Evolutionary conservation across 805 yeast species (phyloP).

Genomic region (Grigorovia humatica): DNA sequence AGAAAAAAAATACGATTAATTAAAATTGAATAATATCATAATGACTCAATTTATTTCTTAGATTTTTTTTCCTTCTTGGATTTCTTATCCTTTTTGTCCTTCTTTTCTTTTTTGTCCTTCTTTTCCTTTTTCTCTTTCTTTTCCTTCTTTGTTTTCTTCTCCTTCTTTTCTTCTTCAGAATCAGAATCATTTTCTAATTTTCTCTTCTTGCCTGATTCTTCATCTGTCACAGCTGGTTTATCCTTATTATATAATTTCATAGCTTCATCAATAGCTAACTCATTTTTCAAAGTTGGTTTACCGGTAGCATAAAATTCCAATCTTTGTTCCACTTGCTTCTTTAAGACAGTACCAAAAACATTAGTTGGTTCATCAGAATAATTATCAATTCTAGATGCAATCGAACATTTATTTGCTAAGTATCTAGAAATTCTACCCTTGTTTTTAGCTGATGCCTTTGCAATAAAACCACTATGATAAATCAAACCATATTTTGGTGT

Average conservation of each 20-base stretch:
- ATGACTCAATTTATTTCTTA: slow-evolving; percentile 25
- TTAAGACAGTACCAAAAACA: slow-evolving; percentile 81
- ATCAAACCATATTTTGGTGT: slow-evolving; percentile 94
- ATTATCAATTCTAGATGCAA: slow-evolving; percentile 97
- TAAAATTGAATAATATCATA: neutral
- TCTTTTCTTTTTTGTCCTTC: slow-evolving; percentile 41
- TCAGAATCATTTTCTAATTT: slow-evolving; percentile 27
- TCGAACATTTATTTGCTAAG: slow-evolving; percentile 97
- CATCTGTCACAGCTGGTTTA: slow-evolving; percentile 35
- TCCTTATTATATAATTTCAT: slow-evolving; percentile 49
- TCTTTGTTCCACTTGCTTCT: slow-evolving; percentile 97
- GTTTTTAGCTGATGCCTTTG: slow-evolving; percentile 89
- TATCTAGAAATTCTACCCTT: slow-evolving; percentile 98
- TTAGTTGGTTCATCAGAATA: slow-evolving; percentile 90
- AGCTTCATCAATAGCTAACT: slow-evolving; percentile 90
- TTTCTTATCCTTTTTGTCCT: slow-evolving; percentile 42
- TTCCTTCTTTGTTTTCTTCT: slow-evolving; percentile 37
- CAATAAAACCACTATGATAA: slow-evolving; percentile 90
- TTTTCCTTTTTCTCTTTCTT: slow-evolving; percentile 41
- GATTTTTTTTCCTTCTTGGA: slow-evolving; percentile 38
- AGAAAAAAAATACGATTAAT: neutral
- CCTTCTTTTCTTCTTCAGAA: slow-evolving; percentile 27
- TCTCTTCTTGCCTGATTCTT: slow-evolving; percentile 22
- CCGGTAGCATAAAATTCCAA: slow-evolving; percentile 93
- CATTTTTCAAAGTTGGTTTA: slow-evolving; percentile 90